Evolutionary conservation across 768 basidiomycete genomes (phyloP).

Genomic region (Pleurotus cornucopiae): DNA sequence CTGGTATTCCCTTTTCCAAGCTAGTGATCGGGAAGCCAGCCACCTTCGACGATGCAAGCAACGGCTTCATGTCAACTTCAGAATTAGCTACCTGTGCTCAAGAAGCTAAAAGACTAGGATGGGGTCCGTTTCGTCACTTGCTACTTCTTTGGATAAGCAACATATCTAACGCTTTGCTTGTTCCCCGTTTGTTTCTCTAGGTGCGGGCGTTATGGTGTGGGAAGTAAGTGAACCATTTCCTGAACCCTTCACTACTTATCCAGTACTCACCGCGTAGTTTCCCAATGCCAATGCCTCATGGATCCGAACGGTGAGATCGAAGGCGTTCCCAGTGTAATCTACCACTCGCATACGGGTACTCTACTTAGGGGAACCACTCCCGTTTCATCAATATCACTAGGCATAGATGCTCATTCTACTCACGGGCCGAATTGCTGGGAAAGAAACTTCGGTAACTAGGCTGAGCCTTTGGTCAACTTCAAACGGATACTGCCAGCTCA

Average conservation of each 20-base stretch:
- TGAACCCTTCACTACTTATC: not conserved
- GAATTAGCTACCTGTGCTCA: slow-evolving; percentile 56
- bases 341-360: no score
- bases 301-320: slow-evolving; percentile 34
- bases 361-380: no score
- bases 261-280: slow-evolving; percentile 20
- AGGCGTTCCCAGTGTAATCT: slow-evolving; percentile 29
- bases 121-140: slow-evolving; percentile 45
- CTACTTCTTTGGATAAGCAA: not conserved
- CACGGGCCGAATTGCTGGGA: no score
- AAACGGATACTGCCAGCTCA: no score
- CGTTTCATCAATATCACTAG: no score
- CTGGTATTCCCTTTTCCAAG: slow-evolving; percentile 56
- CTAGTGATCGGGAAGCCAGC: slow-evolving; percentile 77
- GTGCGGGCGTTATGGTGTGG: slow-evolving; percentile 27
- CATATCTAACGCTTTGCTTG: not conserved
- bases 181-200: slow-evolving; percentile 10
- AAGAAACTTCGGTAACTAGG: no score
- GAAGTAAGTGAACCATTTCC: slow-evolving; percentile 15
- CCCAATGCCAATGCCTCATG: slow-evolving; percentile 36
- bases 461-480: no score
- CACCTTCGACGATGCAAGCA: slow-evolving; percentile 42
- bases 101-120: slow-evolving; percentile 58
- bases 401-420: no score
- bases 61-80: slow-evolving; percentile 56